A percentile compares a stretch with the other conserved stretches of the same genome.
Conservation (phyloP, 768 basidiomycete genomes). For the Boletales sp. region DNA sequence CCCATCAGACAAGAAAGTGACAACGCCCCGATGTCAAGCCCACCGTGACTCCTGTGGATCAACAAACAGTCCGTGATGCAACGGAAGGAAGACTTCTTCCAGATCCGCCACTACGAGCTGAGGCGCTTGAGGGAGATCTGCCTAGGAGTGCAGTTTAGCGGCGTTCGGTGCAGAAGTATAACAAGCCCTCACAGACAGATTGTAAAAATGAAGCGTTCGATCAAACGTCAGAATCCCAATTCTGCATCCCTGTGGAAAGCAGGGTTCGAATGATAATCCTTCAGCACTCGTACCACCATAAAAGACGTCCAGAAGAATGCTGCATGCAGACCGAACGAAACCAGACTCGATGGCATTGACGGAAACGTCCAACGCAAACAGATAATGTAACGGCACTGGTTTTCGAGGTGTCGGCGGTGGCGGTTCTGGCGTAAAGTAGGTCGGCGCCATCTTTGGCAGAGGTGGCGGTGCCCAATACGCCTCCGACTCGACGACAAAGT, state of each 20-base stretch:
- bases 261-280: slow-evolving; percentile 42
- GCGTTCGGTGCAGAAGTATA: slow-evolving; percentile 5
- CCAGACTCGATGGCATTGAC: slow-evolving; percentile 64
- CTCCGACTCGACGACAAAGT: slow-evolving; percentile 71
- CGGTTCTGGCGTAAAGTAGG: slow-evolving; percentile 52
- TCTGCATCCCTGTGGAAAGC: slow-evolving; percentile 50
- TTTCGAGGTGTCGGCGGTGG: slow-evolving; percentile 42
- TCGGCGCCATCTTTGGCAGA: slow-evolving; percentile 46
- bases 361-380: slow-evolving; percentile 90
- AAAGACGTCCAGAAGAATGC: slow-evolving; percentile 55
- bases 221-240: slow-evolving; percentile 88
- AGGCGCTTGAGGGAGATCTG: slow-evolving; percentile 45
- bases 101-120: slow-evolving; percentile 86
- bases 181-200: slow-evolving; percentile 65
- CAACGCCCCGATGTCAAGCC: slow-evolving; percentile 19
- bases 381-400: slow-evolving; percentile 65
- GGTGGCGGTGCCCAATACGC: slow-evolving; percentile 85
- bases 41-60: slow-evolving; percentile 70
- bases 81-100: slow-evolving; percentile 88
- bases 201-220: slow-evolving; percentile 77
- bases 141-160: slow-evolving; percentile 29
- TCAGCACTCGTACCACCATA: slow-evolving; percentile 50
- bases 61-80: slow-evolving; percentile 70
- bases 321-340: slow-evolving; percentile 64
- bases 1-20: slow-evolving; percentile 4